phyloP scores from a whole-genome alignment of 345 rosid genomes.

The Adansonia digitata region DNA sequence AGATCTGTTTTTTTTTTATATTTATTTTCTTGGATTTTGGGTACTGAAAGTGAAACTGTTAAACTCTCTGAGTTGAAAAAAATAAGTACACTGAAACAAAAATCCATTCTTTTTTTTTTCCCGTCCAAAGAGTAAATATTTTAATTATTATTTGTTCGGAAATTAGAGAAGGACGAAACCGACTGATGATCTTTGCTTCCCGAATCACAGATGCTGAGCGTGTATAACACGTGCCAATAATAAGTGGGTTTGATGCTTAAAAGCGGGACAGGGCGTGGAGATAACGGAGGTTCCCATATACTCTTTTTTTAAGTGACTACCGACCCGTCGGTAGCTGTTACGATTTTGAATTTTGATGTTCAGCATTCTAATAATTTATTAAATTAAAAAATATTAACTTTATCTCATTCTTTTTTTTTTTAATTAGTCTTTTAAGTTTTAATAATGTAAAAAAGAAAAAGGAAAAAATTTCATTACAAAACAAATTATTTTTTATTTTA shows the following conservation, averaged over 20 bases:
- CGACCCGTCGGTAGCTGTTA: slow-evolving; percentile 21
- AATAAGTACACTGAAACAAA: neutral
- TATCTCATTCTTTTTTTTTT: no score
- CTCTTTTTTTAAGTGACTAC: neutral
- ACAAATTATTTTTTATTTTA: no score
- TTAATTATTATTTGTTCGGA: neutral
- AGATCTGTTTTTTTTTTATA: neutral
- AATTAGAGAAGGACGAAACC: neutral
- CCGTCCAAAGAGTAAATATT: neutral
- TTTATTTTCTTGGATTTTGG: slow-evolving; percentile 1
- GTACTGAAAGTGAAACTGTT: neutral
- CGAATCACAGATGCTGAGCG: neutral
- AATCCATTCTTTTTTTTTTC: neutral
- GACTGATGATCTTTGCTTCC: neutral
- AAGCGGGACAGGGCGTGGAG: neutral
- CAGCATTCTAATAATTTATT: neutral
- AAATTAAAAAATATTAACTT: no score
- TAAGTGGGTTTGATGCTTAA: neutral
- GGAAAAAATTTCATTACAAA: no score
- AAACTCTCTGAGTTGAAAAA: neutral
- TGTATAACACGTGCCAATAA: neutral
- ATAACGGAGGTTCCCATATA: neutral
- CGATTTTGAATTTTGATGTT: slow-evolving; percentile 19
- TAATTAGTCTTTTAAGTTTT: no score
- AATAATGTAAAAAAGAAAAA: no score